Conservation (phyloP, 164 flowering plant genomes). For the Aristolochia fimbriata region DNA sequence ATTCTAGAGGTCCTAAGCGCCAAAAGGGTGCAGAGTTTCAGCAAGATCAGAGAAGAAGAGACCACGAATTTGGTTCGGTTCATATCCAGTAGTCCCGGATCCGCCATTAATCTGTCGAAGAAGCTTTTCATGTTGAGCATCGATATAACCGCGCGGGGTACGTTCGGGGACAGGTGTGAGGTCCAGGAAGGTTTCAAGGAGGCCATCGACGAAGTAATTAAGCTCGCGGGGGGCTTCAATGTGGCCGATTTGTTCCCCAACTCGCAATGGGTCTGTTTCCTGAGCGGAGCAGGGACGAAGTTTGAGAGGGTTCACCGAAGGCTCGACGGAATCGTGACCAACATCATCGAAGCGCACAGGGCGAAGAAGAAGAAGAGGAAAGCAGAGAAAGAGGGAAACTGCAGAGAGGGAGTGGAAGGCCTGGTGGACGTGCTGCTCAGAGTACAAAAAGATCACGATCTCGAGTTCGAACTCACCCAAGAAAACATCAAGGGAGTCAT, state of each 20-base stretch:
- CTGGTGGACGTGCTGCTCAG: slow-evolving; percentile 11
- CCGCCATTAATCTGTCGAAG: no score
- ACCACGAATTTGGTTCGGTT: no score
- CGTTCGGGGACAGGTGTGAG: slow-evolving; percentile 15
- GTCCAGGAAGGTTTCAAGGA: slow-evolving; percentile 20
- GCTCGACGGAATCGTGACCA: not conserved
- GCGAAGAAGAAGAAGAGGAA: not conserved
- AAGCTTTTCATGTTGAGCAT: slow-evolving; percentile 1
- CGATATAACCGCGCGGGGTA: slow-evolving; percentile 7
- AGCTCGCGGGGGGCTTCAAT: slow-evolving; percentile 18
- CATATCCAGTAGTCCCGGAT: no score
- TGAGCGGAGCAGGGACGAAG: slow-evolving; percentile 1
- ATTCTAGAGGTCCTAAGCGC: slow-evolving; percentile 20
- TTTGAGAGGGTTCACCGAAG: not conserved
- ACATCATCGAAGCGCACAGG: slow-evolving; percentile 4
- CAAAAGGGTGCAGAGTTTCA: slow-evolving; percentile 22
- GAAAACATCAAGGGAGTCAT: slow-evolving; percentile 14
- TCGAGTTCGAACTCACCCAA: slow-evolving; percentile 3
- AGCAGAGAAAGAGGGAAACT: not conserved
- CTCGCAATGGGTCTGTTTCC: not conserved
- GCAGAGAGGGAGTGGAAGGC: not conserved
- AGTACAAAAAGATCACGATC: slow-evolving; percentile 2
- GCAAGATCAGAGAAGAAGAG: not conserved
- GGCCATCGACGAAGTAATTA: not conserved
- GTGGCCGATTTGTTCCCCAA: slow-evolving; percentile 25